Percentiles rank a stretch among this genome's conserved stretches.
These are phyloP conservation scores for Camellia oleifera DNA, from an alignment of 179 eudicot genomes.

Conservation along the genomic window DNA sequence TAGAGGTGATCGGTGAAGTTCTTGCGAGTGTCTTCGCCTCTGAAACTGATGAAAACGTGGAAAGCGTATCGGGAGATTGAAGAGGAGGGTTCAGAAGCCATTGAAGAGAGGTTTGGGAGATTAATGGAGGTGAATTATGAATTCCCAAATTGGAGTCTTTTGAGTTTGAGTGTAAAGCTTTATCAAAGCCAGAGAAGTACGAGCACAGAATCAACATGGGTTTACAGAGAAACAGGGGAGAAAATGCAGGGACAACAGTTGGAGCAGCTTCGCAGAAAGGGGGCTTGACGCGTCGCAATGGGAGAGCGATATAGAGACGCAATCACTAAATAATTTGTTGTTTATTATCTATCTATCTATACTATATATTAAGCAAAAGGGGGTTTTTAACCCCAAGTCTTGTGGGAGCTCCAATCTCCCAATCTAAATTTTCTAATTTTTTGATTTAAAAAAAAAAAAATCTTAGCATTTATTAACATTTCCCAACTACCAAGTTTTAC, in stretches of 20 bases:
- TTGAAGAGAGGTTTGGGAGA: not conserved
- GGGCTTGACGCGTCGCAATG: no score
- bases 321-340: no score
- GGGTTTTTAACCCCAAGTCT: no score
- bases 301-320: no score
- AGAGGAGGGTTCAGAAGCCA: not conserved
- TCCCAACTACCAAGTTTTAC: no score
- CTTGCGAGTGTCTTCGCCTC: constrained; percentile 16
- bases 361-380: no score
- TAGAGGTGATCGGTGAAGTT: constrained; percentile 6
- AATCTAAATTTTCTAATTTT: no score
- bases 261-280: not conserved
- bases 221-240: not conserved
- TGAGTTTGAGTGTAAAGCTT: not conserved
- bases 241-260: not conserved
- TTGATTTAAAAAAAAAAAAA: no score
- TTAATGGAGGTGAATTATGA: not conserved
- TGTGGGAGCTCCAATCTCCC: no score
- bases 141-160: not conserved
- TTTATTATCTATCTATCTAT: no score
- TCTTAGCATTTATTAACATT: no score
- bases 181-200: not conserved
- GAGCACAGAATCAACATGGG: not conserved
- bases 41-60: not conserved
- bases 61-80: not conserved